Evolutionary conservation across 495 filamentous ascomycete genomes (phyloP), one percentile per base, ranked within the genome.

Genomic region (Penicillium herquei): DNA sequence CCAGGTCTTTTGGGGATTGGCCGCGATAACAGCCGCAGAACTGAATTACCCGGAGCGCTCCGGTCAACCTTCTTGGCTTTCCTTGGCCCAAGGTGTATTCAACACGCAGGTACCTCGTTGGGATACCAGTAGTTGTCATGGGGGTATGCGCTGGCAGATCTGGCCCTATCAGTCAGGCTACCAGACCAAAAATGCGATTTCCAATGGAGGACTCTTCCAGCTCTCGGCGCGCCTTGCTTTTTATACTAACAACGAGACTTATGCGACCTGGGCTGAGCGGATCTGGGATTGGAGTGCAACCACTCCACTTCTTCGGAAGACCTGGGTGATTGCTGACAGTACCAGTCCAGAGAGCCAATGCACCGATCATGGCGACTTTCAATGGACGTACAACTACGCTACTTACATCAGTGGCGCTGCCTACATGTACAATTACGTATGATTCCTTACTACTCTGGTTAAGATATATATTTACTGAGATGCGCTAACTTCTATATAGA

Each of bases 111-210:
- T 75, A 3, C 66, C 70, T 0, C 80, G 88, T n/a, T 95, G 90
- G 90, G 75, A 92, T 55, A 71, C 73, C 13, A 58, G 60, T 1
- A 81, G 76, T 2, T 96, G 92, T 67, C 78, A 79, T 41, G 92
- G 92, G 41, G 92, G 92, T 2, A 71, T 96, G 48, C 78, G 86
- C 52, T 96, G 92, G 92, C 91, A 96, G 72, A 87, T 95, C 55
- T 90, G 84, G 70, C 77, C 81, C 8, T 92, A 89, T 70, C 90
- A 92, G 73, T 84, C 75, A 21, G 92, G 92, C 9, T 95, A 88
- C 69, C 80, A 83, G 58, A 91, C 87, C 71, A 91, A 92, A 67
- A 92, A 93, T 73, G 80, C 83, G 31, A 85, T 91, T 46, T 86
- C 87, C 37, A 91, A 91, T 67, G 89, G 87, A 6, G 84, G 83